Percentiles rank a stretch among this genome's conserved stretches.
Conservation (phyloP, 2,329 filamentous ascomycete genomes). For the Exophiala oligosperma region DNA sequence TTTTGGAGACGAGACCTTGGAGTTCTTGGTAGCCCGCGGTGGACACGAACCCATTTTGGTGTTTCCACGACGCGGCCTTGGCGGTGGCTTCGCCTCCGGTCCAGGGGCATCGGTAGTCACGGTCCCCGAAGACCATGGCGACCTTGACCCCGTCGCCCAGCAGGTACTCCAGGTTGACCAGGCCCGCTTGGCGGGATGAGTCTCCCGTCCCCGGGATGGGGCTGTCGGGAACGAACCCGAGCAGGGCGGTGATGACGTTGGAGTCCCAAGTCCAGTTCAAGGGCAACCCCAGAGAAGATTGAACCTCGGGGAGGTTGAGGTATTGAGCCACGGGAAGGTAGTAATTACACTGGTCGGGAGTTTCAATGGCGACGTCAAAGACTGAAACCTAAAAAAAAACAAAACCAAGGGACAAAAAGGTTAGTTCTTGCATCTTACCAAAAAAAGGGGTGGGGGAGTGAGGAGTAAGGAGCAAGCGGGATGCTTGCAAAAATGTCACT, state of each 20-base stretch:
- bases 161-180: slow-evolving; percentile 44
- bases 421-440: too few relatives aligned
- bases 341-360: slow-evolving; percentile 54
- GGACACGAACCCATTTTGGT: slow-evolving; percentile 44
- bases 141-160: slow-evolving; percentile 54
- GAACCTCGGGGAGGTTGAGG: slow-evolving; percentile 58
- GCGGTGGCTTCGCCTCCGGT: slow-evolving; percentile 56
- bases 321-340: slow-evolving; percentile 52
- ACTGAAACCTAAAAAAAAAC: slow-evolving; percentile 46
- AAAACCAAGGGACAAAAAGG: too few relatives aligned
- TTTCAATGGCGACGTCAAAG: slow-evolving; percentile 58
- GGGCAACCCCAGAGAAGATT: slow-evolving; percentile 59
- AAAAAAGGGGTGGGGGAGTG: too few relatives aligned
- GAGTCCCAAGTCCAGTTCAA: slow-evolving; percentile 57
- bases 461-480: not conserved
- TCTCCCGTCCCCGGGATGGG: slow-evolving; percentile 29
- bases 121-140: slow-evolving; percentile 53
- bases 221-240: slow-evolving; percentile 32
- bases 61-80: slow-evolving; percentile 49
- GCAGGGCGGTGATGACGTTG: slow-evolving; percentile 46
- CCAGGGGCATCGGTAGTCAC: slow-evolving; percentile 58
- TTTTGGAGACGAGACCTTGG: slow-evolving; percentile 36
- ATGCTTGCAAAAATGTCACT: not conserved
- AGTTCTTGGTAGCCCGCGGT: slow-evolving; percentile 52
- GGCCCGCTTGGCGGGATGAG: slow-evolving; percentile 34